Conservation (phyloP, 352 stramenopile genomes). For the Hyaloperonospora brassicae region DNA sequence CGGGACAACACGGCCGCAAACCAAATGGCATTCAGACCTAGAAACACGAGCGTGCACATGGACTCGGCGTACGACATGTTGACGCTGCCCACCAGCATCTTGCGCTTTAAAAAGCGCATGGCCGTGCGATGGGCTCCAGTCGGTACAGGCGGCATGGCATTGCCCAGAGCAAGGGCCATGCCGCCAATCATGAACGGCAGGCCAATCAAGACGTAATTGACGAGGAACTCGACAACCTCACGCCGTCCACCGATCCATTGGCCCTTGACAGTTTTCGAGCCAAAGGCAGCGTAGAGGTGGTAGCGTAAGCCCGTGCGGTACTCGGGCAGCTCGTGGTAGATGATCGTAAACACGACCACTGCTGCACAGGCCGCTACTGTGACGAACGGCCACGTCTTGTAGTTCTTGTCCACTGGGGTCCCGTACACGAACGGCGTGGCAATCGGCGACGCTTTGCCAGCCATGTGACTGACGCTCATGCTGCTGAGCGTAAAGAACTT, state of each 20-base stretch:
- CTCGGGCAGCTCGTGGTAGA: constrained; percentile 67
- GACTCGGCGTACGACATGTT: constrained; percentile 78
- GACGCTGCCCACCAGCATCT: constrained; percentile 56
- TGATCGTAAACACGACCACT: constrained; percentile 52
- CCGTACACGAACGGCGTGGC: constrained; percentile 68
- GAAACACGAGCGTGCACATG: constrained; percentile 57
- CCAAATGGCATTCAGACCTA: constrained; percentile 74
- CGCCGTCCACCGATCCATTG: constrained; percentile 67
- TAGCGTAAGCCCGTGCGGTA: constrained; percentile 64
- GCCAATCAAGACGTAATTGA: constrained; percentile 63
- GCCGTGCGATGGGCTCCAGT: constrained; percentile 60
- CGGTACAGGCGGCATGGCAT: constrained; percentile 63
- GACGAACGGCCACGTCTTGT: constrained; percentile 75
- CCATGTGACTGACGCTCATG: constrained; percentile 36
- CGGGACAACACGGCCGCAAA: constrained; percentile 75
- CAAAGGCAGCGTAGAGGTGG: constrained; percentile 51
- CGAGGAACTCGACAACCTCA: constrained; percentile 66
- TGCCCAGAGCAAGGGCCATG: constrained; percentile 48
- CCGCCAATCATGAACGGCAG: constrained; percentile 69
- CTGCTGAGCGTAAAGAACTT: constrained; percentile 72
- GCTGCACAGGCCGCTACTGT: constrained; percentile 40
- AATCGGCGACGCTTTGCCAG: constrained; percentile 41
- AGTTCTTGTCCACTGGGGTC: constrained; percentile 69
- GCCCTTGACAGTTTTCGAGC: constrained; percentile 35
- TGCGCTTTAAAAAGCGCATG: constrained; percentile 77